These are phyloP conservation scores for Rhizodiscina lignyota DNA, from an alignment of 495 filamentous ascomycete species.

Conservation along the genomic window DNA sequence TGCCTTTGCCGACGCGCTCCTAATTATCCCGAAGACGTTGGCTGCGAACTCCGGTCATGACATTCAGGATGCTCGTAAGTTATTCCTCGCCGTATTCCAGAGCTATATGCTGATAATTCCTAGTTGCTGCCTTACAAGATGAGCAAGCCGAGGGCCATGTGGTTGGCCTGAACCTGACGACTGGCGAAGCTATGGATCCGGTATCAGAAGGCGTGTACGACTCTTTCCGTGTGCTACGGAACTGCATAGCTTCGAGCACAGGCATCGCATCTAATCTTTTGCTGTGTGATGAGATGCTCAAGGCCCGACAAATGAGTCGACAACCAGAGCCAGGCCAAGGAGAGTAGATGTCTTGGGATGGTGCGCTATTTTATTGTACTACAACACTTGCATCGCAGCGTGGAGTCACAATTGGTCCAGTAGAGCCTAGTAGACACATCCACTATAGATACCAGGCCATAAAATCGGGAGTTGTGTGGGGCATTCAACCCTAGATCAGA, in stretches of 20 bases:
- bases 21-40: constrained; percentile 92
- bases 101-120: constrained; percentile 1
- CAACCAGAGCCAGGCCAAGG: too few species aligned
- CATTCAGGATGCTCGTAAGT: constrained; percentile 79
- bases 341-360: too few species aligned
- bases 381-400: too few species aligned
- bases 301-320: constrained; percentile 98
- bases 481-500: too few species aligned
- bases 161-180: constrained; percentile 71
- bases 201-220: constrained; percentile 85
- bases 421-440: too few species aligned
- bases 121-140: constrained; percentile 71
- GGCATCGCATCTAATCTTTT: constrained; percentile 92
- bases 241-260: constrained; percentile 82
- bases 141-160: constrained; percentile 70
- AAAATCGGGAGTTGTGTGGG: too few species aligned
- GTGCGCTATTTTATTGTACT: too few species aligned
- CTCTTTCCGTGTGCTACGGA: constrained; percentile 85
- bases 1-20: constrained; percentile 84
- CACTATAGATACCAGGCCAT: too few species aligned
- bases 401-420: too few species aligned
- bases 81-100: neutral
- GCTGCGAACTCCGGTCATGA: constrained; percentile 94
- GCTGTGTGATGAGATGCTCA: constrained; percentile 91
- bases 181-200: constrained; percentile 92